These are phyloP conservation scores for Plenodomus lindquistii DNA, from an alignment of 2,329 filamentous ascomycete genomes.

Conservation along the genomic window DNA sequence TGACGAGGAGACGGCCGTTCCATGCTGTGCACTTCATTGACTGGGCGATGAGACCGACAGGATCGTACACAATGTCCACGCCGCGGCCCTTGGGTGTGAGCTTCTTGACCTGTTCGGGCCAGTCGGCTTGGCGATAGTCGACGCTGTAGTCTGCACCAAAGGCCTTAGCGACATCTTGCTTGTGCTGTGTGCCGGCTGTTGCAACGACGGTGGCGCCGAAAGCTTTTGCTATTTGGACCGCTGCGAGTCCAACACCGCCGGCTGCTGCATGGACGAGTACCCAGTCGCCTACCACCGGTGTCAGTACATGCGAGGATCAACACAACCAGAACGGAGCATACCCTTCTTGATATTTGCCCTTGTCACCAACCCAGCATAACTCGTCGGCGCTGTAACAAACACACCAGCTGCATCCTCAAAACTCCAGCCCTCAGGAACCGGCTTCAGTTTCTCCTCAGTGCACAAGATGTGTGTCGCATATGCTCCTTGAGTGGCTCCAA, in stretches of 20 bases:
- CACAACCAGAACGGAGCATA: conserved; percentile 11
- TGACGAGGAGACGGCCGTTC: conserved; percentile 85
- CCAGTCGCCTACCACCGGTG: conserved; percentile 64
- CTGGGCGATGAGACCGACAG: conserved; percentile 84
- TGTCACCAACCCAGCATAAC: conserved; percentile 79
- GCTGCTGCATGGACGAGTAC: conserved; percentile 92
- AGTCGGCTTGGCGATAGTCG: conserved; percentile 70
- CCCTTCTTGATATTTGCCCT: conserved; percentile 72
- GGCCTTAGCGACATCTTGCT: conserved; percentile 74
- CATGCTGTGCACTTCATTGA: conserved; percentile 91
- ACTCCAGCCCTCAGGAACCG: conserved; percentile 79
- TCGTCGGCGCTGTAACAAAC: conserved; percentile 90
- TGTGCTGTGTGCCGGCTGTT: conserved; percentile 79
- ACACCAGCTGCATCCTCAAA: conserved; percentile 84
- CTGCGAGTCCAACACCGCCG: conserved; percentile 86
- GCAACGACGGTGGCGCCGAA: conserved; percentile 91
- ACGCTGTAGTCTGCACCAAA: conserved; percentile 87
- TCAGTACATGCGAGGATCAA: background rate
- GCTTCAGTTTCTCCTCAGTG: conserved; percentile 67
- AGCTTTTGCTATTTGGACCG: conserved; percentile 92
- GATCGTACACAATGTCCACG: conserved; percentile 94
- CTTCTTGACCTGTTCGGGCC: conserved; percentile 72
- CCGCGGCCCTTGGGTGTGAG: conserved; percentile 73
- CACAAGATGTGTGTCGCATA: conserved; percentile 78
- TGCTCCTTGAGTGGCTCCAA: conserved; percentile 83